Percentiles rank a stretch among this genome's conserved stretches.
Conservation (phyloP, 345 rosid species). For the Eucalyptus sp. region DNA sequence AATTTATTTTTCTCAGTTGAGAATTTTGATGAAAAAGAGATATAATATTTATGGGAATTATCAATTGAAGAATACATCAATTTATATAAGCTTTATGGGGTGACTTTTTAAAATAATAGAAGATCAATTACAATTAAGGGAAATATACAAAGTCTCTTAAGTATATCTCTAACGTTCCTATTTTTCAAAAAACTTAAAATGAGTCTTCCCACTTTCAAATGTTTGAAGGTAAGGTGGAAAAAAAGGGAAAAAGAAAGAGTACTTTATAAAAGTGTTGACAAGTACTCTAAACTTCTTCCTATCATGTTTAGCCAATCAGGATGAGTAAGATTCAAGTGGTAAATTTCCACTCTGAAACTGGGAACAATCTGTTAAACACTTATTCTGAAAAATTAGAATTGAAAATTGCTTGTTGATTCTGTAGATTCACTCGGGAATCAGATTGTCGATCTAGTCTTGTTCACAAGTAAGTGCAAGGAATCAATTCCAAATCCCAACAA, state of each 20-base stretch:
- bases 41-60: background rate
- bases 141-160: background rate
- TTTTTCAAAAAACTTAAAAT: background rate
- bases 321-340: accelerated
- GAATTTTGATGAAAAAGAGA: background rate
- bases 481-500: no score
- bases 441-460: accelerated
- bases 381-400: accelerated
- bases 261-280: background rate
- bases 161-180: background rate
- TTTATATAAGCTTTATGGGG: background rate
- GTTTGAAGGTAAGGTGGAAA: background rate
- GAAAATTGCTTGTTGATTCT: accelerated
- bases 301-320: background rate
- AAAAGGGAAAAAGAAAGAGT: background rate
- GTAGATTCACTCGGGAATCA: accelerated
- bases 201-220: background rate
- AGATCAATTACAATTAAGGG: background rate
- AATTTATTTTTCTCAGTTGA: accelerated
- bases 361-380: accelerated
- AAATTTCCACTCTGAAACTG: accelerated
- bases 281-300: background rate
- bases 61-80: background rate
- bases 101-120: background rate
- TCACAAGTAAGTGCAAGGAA: no score